These are phyloP conservation scores for Naematelia encephala DNA, from an alignment of 768 basidiomycete species.

Conservation along the genomic window DNA sequence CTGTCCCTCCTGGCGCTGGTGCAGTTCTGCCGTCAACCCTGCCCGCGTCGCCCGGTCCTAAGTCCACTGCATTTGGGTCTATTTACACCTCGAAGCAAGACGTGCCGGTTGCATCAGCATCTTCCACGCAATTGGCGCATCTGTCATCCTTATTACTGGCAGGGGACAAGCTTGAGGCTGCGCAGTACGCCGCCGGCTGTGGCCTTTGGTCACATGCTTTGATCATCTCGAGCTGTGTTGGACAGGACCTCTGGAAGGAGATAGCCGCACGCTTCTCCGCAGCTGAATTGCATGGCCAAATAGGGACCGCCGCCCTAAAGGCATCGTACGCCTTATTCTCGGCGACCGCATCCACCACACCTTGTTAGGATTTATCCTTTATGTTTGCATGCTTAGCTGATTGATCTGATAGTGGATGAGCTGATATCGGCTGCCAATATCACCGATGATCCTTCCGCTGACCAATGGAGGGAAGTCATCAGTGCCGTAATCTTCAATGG, in stretches of 20 bases:
- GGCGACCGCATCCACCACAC: constrained; percentile 65
- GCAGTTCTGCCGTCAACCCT: constrained; percentile 7
- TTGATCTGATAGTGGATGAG: constrained; percentile 41
- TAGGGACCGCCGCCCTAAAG: constrained; percentile 48
- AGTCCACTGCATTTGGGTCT: constrained; percentile 6
- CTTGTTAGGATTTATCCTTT: neutral
- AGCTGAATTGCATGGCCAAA: constrained; percentile 60
- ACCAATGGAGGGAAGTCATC: constrained; percentile 78
- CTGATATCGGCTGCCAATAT: constrained; percentile 55
- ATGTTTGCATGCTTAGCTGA: neutral
- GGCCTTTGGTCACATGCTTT: constrained; percentile 94
- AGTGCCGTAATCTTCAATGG: constrained; percentile 75
- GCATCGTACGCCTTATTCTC: constrained; percentile 75
- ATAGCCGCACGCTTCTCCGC: constrained; percentile 80
- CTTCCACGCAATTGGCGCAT: constrained; percentile 19
- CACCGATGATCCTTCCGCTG: constrained; percentile 61
- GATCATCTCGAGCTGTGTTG: constrained; percentile 86
- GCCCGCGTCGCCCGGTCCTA: constrained; percentile 10
- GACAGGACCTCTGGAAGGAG: constrained; percentile 90
- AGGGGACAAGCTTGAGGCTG: constrained; percentile 82
- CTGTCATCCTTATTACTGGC: constrained; percentile 62
- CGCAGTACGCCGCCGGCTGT: constrained; percentile 80
- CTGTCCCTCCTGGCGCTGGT: neutral
- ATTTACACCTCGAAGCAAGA: constrained; percentile 6
- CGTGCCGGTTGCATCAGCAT: constrained; percentile 12